Conservation (phyloP, 2,329 filamentous ascomycete species). For the Sarocladium kiliense region DNA sequence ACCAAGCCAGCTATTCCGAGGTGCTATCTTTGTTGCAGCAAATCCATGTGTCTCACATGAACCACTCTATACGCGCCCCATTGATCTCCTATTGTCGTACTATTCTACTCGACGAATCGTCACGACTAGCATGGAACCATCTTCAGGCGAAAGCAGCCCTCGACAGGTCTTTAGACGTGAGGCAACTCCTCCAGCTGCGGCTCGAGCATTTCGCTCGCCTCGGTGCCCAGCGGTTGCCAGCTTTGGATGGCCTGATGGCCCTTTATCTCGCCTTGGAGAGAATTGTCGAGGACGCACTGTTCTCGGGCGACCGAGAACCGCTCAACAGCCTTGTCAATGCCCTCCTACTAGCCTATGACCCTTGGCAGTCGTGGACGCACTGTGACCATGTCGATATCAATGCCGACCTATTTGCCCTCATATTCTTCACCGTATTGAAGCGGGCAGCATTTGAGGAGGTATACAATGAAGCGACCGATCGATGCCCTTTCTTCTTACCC, state of each 20-base stretch:
- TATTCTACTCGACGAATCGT: slow-evolving; percentile 22
- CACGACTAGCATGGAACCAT: slow-evolving; percentile 20
- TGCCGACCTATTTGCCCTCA: slow-evolving; percentile 50
- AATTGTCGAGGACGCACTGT: slow-evolving; percentile 23
- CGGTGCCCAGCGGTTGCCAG: slow-evolving; percentile 19
- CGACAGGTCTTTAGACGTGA: slow-evolving; percentile 19
- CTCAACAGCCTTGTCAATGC: slow-evolving; percentile 31
- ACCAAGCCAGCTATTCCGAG: slow-evolving; percentile 24
- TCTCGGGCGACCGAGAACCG: slow-evolving; percentile 20
- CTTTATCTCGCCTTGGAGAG: slow-evolving; percentile 20
- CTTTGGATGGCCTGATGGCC: slow-evolving; percentile 18
- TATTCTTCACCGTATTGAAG: slow-evolving; percentile 52
- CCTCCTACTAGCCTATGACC: slow-evolving; percentile 28
- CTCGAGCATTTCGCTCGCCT: slow-evolving; percentile 18
- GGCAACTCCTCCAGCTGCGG: slow-evolving; percentile 21
- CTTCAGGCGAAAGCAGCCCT: slow-evolving; percentile 20
- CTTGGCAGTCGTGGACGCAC: slow-evolving; percentile 14
- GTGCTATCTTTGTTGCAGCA: slow-evolving; percentile 25
- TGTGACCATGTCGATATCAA: slow-evolving; percentile 33
- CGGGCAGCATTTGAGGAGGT: slow-evolving; percentile 56
- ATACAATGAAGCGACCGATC: slow-evolving; percentile 56
- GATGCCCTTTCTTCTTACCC: slow-evolving; percentile 55
- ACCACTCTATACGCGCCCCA: slow-evolving; percentile 18
- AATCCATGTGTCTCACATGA: slow-evolving; percentile 19
- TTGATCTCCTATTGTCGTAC: slow-evolving; percentile 21